Evolutionary conservation across 495 filamentous ascomycete species (phyloP), one percentile per base, ranked within the genome.

Genomic region (Patellaria atrata): DNA sequence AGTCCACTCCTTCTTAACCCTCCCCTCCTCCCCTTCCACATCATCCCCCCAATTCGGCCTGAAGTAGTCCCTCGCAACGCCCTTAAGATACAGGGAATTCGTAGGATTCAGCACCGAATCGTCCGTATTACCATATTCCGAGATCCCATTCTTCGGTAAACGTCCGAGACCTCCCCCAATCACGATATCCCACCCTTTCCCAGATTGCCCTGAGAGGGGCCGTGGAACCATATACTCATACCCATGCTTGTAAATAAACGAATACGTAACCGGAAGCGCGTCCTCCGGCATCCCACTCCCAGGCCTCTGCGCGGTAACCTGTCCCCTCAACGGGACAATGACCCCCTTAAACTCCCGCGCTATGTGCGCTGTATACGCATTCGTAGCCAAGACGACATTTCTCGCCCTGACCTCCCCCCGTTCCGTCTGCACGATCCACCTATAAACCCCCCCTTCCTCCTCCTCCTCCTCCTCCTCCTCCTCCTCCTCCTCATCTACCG

Each of bases 171-270:
- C 78, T 9, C 80, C 77, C 6, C 80, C 68, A 18, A 82, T 81
- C 22, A 80, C 55, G n/a, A 82, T 68, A 35, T 83, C 75, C 3
- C 70, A 68, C 9, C 51, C 61, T 11, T 59, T 59, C n/a, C n/a
- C n/a, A 13, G 30, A 35, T 4, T 53, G 50, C 1, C 58, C 63
- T 19, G 49, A 42, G 1, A 37, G 24, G 9, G 73, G 72, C 0
- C 73, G 56, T 16, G 68, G 60, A 2, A 81, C 68, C 64, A 84
- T 71, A 39, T 84, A 86, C 33, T 74, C 63, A 50, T 74, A 67
- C 5, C 77, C 66, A 27, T 60, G 43, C 27, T 59, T 49, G 44
- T 76, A 75, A 19, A 75, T 63, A 35, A 77, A 77, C 13, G 68
- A 75, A 27, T 75, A 77, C 9, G 75, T 76, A 5, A 55, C 59